These are phyloP conservation scores for Filobasidium floriforme DNA, from an alignment of 768 basidiomycete species.

Conservation along the genomic window DNA sequence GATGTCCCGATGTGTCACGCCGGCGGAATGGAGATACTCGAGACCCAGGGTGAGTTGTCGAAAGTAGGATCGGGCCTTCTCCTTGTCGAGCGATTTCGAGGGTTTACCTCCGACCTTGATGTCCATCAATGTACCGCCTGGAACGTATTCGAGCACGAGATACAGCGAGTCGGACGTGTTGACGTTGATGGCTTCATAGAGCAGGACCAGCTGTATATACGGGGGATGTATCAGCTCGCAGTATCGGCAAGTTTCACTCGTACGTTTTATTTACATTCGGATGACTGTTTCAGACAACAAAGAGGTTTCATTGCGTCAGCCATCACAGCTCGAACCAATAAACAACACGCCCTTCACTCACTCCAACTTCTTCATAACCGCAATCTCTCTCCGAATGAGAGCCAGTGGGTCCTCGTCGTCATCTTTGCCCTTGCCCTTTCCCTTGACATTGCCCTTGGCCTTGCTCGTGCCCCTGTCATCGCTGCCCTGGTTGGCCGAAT, in stretches of 20 bases:
- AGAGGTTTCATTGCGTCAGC: not conserved
- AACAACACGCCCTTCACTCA: conserved; percentile 23
- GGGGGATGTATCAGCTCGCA: too few relatives aligned
- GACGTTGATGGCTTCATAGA: conserved; percentile 46
- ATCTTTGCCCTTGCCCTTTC: conserved; percentile 14
- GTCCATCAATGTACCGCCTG: conserved; percentile 43
- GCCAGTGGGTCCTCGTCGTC: conserved; percentile 37
- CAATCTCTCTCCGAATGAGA: conserved; percentile 43
- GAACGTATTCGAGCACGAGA: conserved; percentile 45
- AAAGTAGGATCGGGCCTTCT: conserved; percentile 39
- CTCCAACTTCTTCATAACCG: conserved; percentile 47
- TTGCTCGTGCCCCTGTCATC: conserved; percentile 10
- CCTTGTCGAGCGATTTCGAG: conserved; percentile 28
- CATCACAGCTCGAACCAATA: not conserved
- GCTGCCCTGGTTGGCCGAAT: not conserved
- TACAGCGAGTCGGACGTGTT: conserved; percentile 43
- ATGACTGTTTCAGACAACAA: conserved; percentile 29
- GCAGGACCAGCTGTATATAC: conserved; percentile 39
- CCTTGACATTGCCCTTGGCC: not conserved
- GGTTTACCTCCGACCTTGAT: conserved; percentile 28
- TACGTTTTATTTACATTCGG: conserved; percentile 35
- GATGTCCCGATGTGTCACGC: conserved; percentile 44
- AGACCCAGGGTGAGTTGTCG: conserved; percentile 42
- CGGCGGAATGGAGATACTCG: conserved; percentile 45
- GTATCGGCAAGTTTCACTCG: not conserved